These are phyloP conservation scores for Podaxis sp. DNA, from an alignment of 768 basidiomycete species.

Conservation along the genomic window DNA sequence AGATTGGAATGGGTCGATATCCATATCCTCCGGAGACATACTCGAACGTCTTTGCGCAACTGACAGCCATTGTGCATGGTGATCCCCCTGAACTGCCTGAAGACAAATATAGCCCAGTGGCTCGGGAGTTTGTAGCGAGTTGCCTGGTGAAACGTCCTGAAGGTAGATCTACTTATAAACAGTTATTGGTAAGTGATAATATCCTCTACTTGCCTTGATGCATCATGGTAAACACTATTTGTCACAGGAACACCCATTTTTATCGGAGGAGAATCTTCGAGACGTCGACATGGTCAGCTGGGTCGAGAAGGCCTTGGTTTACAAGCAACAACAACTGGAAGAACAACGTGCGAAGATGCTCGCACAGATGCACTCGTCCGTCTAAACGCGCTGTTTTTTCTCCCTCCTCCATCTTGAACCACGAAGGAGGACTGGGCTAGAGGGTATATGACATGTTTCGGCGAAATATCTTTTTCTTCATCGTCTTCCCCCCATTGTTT, in stretches of 20 bases:
- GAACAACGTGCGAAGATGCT: conserved; percentile 13
- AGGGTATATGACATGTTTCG: conserved; percentile 11
- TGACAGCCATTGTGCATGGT: conserved; percentile 94
- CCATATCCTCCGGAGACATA: conserved; percentile 99
- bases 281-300: conserved; percentile 19
- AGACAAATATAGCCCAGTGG: conserved; percentile 61
- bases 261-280: conserved; percentile 7
- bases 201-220: background rate
- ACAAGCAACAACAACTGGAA: conserved; percentile 12
- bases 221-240: background rate
- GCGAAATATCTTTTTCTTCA: background rate
- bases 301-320: conserved; percentile 14
- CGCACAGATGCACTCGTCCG: conserved; percentile 8
- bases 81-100: conserved; percentile 86
- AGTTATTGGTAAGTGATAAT: conserved; percentile 61
- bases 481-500: background rate
- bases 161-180: conserved; percentile 76
- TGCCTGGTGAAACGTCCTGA: conserved; percentile 85
- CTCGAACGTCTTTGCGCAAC: conserved; percentile 93
- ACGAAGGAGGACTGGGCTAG: conserved; percentile 1
- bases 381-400: background rate
- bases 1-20: conserved; percentile 87
- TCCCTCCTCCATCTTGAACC: background rate
- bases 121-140: conserved; percentile 77
- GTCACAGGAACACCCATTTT: conserved; percentile 16